Evolutionary conservation across 2,329 filamentous ascomycete species (phyloP).

Genomic region (Aureobasidium sp.): DNA sequence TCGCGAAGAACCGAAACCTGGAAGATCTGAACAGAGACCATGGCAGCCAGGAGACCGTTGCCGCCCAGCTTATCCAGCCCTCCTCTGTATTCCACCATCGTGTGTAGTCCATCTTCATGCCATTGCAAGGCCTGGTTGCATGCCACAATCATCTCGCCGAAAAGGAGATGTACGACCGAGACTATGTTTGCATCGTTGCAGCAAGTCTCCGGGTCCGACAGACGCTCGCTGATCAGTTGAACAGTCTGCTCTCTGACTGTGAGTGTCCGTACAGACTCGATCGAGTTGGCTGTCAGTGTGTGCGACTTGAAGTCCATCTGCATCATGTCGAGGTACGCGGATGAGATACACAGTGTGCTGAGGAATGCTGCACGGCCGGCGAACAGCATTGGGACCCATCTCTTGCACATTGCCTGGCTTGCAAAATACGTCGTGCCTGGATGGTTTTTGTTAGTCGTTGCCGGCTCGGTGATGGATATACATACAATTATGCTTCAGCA

Average conservation of each 20-base stretch:
- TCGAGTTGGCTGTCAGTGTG: neutral
- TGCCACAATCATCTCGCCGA: slow-evolving; percentile 25
- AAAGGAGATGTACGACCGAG: slow-evolving; percentile 25
- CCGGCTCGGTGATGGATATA: neutral
- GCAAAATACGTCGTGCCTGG: slow-evolving; percentile 22
- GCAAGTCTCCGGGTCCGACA: slow-evolving; percentile 20
- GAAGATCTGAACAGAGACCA: slow-evolving; percentile 1
- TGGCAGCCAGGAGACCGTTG: slow-evolving; percentile 14
- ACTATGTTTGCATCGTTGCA: slow-evolving; percentile 24
- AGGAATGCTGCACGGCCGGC: slow-evolving; percentile 22
- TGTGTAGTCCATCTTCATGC: slow-evolving; percentile 23
- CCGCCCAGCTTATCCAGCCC: slow-evolving; percentile 23
- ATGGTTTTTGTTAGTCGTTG: neutral
- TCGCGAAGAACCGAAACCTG: slow-evolving; percentile 3
- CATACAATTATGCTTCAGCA: slow-evolving; percentile 24
- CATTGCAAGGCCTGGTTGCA: slow-evolving; percentile 18
- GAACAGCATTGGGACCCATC: slow-evolving; percentile 23
- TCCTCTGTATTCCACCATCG: slow-evolving; percentile 23
- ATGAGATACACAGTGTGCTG: slow-evolving; percentile 25
- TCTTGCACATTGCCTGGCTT: slow-evolving; percentile 19
- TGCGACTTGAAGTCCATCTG: slow-evolving; percentile 13
- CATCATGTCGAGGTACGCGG: slow-evolving; percentile 28
- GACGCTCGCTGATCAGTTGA: slow-evolving; percentile 21
- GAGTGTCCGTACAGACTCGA: slow-evolving; percentile 10
- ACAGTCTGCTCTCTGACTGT: slow-evolving; percentile 7